Conservation (phyloP, 2,329 filamentous ascomycete genomes). For the Nannizzia gypsea region DNA sequence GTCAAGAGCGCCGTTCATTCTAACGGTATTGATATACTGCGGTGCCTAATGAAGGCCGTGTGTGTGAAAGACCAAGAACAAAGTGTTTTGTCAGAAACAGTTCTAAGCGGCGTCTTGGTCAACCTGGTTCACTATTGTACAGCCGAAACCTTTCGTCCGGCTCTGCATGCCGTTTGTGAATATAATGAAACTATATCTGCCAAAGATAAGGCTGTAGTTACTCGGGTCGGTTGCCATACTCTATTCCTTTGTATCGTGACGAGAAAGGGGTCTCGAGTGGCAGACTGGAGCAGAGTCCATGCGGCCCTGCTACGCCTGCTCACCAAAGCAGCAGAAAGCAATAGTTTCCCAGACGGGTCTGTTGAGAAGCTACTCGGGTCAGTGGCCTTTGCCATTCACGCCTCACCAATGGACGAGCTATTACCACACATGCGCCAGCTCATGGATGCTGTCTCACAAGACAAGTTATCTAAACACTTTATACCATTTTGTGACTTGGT, state of each 20-base stretch:
- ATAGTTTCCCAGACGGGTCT: conserved; percentile 19
- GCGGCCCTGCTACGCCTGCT: conserved; percentile 45
- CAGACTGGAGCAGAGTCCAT: conserved; percentile 57
- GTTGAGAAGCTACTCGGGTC: conserved; percentile 33
- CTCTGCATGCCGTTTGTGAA: conserved; percentile 52
- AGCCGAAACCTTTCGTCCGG: conserved; percentile 56
- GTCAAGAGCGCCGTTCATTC: conserved; percentile 48
- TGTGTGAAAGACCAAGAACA: conserved; percentile 21
- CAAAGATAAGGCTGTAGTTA: conserved; percentile 24
- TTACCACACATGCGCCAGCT: conserved; percentile 58
- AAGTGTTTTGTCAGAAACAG: conserved; percentile 39
- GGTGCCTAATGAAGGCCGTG: conserved; percentile 36
- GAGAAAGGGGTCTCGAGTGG: conserved; percentile 65
- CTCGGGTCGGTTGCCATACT: conserved; percentile 29
- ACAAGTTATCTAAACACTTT: conserved; percentile 59
- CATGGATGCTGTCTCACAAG: conserved; percentile 51
- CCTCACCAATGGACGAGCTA: conserved; percentile 66
- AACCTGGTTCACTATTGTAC: conserved; percentile 75
- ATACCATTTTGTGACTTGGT: conserved; percentile 76
- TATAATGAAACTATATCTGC: conserved; percentile 28
- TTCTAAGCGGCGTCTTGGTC: conserved; percentile 64
- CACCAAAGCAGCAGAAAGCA: conserved; percentile 23
- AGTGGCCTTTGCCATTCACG: conserved; percentile 56
- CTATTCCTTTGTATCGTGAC: conserved; percentile 59
- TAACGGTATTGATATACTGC: conserved; percentile 43